Percentiles rank a stretch among this genome's conserved stretches.
Evolutionary conservation across 768 basidiomycete species (phyloP).

Genomic region (Piloderma croceum): DNA sequence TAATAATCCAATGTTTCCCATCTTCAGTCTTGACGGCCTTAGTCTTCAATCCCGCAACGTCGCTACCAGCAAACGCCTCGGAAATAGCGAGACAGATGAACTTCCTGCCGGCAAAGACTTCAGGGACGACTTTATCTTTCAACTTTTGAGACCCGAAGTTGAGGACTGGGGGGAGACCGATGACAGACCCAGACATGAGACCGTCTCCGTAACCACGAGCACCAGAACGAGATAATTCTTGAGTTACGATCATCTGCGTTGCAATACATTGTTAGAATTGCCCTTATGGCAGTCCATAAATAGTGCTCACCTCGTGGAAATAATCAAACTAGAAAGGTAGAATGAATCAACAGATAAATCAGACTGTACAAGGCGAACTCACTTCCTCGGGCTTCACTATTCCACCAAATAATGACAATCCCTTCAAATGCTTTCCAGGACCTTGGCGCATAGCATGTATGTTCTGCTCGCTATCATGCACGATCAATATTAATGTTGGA

Average conservation of each 20-base stretch:
- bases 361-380: conserved; percentile 8
- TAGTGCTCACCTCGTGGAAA: conserved; percentile 57
- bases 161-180: conserved; percentile 79
- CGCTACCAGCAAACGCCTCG: conserved; percentile 84
- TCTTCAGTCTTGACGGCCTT: conserved; percentile 75
- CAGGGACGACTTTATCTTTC: conserved; percentile 51
- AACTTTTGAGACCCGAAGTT: conserved; percentile 68
- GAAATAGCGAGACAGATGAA: conserved; percentile 85
- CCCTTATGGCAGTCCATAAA: background rate
- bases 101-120: conserved; percentile 71
- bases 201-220: conserved; percentile 81
- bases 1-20: conserved; percentile 80
- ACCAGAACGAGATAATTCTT: conserved; percentile 67
- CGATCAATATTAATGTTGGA: no score
- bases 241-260: conserved; percentile 62
- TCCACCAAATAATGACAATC: conserved; percentile 73
- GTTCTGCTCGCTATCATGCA: conserved; percentile 46
- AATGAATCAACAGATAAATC: background rate
- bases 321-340: conserved; percentile 56
- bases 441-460: conserved; percentile 88
- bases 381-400: conserved; percentile 76
- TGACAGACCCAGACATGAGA: conserved; percentile 68
- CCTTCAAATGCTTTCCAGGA: conserved; percentile 86
- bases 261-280: conserved; percentile 2
- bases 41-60: conserved; percentile 76